A percentile compares a stretch with the other conserved stretches of the same genome.
Evolutionary conservation across 441 rosid genomes (phyloP).

Genomic region (Erodium moschatum): DNA sequence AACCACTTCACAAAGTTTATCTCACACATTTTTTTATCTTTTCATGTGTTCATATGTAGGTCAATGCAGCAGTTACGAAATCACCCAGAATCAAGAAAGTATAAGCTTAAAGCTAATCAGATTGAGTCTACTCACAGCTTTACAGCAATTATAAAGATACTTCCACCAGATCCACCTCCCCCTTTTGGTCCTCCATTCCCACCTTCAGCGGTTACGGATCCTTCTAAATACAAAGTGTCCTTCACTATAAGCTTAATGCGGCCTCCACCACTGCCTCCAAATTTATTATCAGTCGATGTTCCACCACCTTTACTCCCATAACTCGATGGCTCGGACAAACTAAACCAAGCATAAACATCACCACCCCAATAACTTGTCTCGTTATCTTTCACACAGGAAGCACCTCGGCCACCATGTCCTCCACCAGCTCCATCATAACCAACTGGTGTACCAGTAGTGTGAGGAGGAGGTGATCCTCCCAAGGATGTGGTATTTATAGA

Average conservation of each 20-base stretch:
- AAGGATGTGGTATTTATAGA: constrained; percentile 66
- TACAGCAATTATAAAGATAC: constrained; percentile 50
- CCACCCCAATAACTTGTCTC: constrained; percentile 80
- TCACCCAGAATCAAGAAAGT: constrained; percentile 10
- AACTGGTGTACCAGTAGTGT: constrained; percentile 89
- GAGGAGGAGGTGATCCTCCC: constrained; percentile 87
- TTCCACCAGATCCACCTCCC: constrained; percentile 99
- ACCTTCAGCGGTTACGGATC: constrained; percentile 70
- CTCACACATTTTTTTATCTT: not conserved
- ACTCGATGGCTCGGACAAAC: constrained; percentile 83
- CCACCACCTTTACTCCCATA: constrained; percentile 90
- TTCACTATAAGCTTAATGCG: constrained; percentile 53
- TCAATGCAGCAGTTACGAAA: not conserved
- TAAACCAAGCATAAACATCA: constrained; percentile 91
- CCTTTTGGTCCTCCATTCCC: constrained; percentile 67
- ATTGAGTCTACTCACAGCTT: constrained; percentile 62
- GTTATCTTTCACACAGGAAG: constrained; percentile 65
- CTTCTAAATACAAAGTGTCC: constrained; percentile 67
- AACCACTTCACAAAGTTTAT: not conserved
- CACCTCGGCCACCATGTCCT: constrained; percentile 98
- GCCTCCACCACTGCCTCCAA: constrained; percentile 92
- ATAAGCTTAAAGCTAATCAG: constrained; percentile 11
- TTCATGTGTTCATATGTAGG: not conserved
- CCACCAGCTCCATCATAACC: constrained; percentile 88
- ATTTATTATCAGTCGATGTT: constrained; percentile 33